Evolutionary conservation across 768 basidiomycete genomes (phyloP), one percentile per base, ranked within the genome.

Genomic region (Boletus sensibilis): DNA sequence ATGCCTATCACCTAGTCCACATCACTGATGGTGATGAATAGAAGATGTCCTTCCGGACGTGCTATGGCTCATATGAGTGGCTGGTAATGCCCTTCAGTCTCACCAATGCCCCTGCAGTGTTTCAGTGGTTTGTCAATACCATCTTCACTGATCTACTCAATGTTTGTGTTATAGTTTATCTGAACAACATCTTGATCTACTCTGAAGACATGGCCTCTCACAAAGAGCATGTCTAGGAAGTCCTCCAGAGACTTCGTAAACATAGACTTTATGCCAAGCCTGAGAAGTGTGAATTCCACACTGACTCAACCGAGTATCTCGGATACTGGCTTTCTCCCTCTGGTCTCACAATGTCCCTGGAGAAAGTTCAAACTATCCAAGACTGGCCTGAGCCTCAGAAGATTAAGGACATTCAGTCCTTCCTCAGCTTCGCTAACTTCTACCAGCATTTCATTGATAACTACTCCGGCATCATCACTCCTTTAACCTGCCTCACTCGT

Each of bases 141-240:
- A 57, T 52, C 31, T 54, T 58, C 23, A 20, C 38, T 13, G 42
- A 53, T 37, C 41, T 71, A 11, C 55, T 74, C 18, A 69, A 74
- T 54, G 43, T 60, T 34, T 68, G 65, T 49, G 78, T 55, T n/a
- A n/a, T n/a, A n/a, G n/a, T n/a, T n/a, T n/a, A n/a, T n/a, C n/a
- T n/a, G n/a, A n/a, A n/a, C n/a, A 69, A 79, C 62, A 77, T 79
- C 58, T 68, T 80, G 3, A 75, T 80, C 37, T 81, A 72, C 57
- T 79, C 21, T 11, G 2, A n/a, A 0, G 37, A 47, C 20, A 14
- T 25, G 39, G 10, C 33, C 12, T 37, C 42, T 6, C 43, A 53
- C 38, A 38, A 40, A 5, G 21, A 53, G 27, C 52, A 53, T 25
- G 21, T 54, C 45, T 4, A 5, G 3, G 38, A 54, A 20, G 45